Percentiles rank a stretch among this genome's conserved stretches.
Evolutionary conservation across 495 filamentous ascomycete genomes (phyloP).

Genomic region (Neurospora sp.): DNA sequence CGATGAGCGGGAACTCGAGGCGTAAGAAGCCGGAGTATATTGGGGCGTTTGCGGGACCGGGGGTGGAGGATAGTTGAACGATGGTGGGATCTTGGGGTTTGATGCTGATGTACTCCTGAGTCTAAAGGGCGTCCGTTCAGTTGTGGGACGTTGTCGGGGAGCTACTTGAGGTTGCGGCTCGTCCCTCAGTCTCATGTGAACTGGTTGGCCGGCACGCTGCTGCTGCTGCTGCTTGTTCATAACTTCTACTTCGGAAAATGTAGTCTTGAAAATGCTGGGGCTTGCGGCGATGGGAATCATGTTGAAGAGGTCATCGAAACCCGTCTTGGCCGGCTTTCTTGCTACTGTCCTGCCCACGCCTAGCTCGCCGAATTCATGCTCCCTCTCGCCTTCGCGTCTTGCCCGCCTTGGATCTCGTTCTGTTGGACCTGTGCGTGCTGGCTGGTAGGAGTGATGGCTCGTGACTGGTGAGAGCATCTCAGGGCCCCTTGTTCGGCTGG

Average conservation of each 20-base stretch:
- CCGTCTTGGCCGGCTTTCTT: neutral
- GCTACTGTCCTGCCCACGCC: neutral
- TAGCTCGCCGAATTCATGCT: neutral
- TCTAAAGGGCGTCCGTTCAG: conserved; percentile 41
- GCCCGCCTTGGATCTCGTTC: neutral
- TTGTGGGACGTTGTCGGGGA: conserved; percentile 39
- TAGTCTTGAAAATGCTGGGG: conserved; percentile 17
- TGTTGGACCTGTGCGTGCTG: neutral
- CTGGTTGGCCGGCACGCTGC: neutral
- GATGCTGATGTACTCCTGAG: conserved; percentile 36
- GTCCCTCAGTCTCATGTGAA: conserved; percentile 9
- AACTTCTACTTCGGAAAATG: conserved; percentile 1
- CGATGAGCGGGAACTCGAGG: neutral
- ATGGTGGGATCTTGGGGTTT: neutral
- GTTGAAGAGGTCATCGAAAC: neutral
- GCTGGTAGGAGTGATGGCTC: neutral
- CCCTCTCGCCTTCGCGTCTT: neutral
- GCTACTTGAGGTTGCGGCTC: conserved; percentile 28
- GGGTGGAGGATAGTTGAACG: neutral
- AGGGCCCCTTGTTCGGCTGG: conserved; percentile 3
- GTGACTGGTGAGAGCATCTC: neutral
- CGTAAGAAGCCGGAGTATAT: neutral
- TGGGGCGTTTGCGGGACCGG: neutral
- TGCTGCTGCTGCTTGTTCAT: neutral
- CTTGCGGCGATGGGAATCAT: conserved; percentile 19